A percentile compares a stretch with the other conserved stretches of the same genome.
phyloP scores from a whole-genome alignment of 2,329 filamentous ascomycete species.

The Talaromyces islandicus region DNA sequence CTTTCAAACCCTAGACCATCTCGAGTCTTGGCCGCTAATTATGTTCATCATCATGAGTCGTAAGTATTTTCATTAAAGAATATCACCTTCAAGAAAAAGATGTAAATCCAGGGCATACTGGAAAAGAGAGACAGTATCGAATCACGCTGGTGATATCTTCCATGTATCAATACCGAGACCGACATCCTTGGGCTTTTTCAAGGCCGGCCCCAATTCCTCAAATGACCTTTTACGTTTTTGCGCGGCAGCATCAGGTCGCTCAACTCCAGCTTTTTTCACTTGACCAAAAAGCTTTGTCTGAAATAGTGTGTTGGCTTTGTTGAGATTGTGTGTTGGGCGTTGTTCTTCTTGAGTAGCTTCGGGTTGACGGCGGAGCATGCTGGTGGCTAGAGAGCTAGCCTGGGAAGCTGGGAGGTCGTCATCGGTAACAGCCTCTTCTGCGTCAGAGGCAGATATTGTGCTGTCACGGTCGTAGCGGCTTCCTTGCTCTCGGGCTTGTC shows the following conservation, averaged over 20 bases:
- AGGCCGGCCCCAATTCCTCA: slow-evolving; percentile 24
- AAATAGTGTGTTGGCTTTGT: slow-evolving; percentile 42
- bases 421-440: slow-evolving; percentile 49
- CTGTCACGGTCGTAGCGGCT: slow-evolving; percentile 72
- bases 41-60: slow-evolving; percentile 3
- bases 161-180: slow-evolving; percentile 52
- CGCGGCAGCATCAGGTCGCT: slow-evolving; percentile 20
- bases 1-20: background rate
- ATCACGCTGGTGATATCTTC: slow-evolving; percentile 22
- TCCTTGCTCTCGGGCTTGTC: slow-evolving; percentile 30
- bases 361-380: slow-evolving; percentile 60
- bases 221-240: slow-evolving; percentile 37
- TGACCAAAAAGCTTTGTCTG: slow-evolving; percentile 60
- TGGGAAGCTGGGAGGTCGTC: slow-evolving; percentile 67
- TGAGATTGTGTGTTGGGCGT: slow-evolving; percentile 29
- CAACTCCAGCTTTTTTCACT: slow-evolving; percentile 50
- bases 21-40: background rate
- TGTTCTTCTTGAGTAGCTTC: slow-evolving; percentile 32
- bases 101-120: background rate
- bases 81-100: background rate
- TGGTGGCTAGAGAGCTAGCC: slow-evolving; percentile 70
- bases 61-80: slow-evolving; percentile 1
- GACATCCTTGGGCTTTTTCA: slow-evolving; percentile 50
- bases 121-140: background rate
- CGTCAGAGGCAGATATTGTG: slow-evolving; percentile 67